Base-by-base conservation (phyloP, 176 grass and related monocot genomes). In the Zoysia pacifica region DNA sequence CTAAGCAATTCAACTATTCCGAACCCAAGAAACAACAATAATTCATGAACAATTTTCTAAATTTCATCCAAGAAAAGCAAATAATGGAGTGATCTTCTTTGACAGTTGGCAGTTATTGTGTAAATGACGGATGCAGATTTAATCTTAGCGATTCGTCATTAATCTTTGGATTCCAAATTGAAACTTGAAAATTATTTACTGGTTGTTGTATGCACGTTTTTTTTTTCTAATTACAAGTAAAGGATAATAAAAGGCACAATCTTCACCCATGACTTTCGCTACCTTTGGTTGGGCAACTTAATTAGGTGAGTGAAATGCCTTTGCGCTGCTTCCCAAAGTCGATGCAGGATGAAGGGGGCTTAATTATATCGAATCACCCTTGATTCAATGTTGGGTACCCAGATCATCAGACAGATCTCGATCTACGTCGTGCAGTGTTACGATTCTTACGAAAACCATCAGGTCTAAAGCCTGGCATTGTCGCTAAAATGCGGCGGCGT, bases 281-380 rank as follows among this genome's bases (percentile, higher is more conserved):
- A 28, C 28, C 28, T 28, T 28, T 28, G 28, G 28, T 28, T 28
- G 28, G 28, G 28, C 28, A 28, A 28, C 28, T 28, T 45, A 45
- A 6, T 66, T 6, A 48, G 55, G 10, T 3, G 14, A 81, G 41
- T 40, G 15, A 55, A 72, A 77, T 42, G 67, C 74, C 74, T 78
- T 83, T 82, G 35, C 9, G 67, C 40, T 88, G 75, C 80, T 60
- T 83, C 67, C 67, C 67, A 83, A 87, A 88, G 80, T 28, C 61
- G 43, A 60, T 20, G 61, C 80, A 79, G 35, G 18, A 37, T 43
- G 43, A 70, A 53, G 39, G 65, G 39, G 12, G 67, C n/a, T 44
- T 77, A 72, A 60, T 60, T 35, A 73, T 88, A 15, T 79, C 39
- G 18, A 9, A 74, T 20, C 20, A 74, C 13, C 39, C 3, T 83